Percentiles rank a stretch among this genome's conserved stretches.
These are phyloP conservation scores for Coniferiporia sulphurascens DNA, from an alignment of 1,284 basidiomycete genomes.

Conservation along the genomic window DNA sequence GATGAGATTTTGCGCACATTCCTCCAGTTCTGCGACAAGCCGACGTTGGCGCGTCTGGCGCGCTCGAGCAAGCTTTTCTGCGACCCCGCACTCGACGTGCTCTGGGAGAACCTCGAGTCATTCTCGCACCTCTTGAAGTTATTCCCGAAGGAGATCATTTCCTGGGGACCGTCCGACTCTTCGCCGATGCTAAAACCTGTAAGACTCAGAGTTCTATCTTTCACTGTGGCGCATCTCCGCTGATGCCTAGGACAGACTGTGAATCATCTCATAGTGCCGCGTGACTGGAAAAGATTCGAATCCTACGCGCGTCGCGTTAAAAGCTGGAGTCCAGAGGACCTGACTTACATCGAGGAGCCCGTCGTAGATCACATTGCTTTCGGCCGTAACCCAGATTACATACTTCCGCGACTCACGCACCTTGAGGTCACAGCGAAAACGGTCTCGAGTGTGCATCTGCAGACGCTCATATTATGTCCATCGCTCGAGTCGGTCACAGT, in stretches of 20 bases:
- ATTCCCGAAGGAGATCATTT: slow-evolving; percentile 9
- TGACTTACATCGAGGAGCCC: slow-evolving; percentile 16
- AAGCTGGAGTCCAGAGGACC: slow-evolving; percentile 15
- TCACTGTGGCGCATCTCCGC: background rate
- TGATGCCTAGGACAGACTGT: slow-evolving; percentile 2
- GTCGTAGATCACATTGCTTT: slow-evolving; percentile 19
- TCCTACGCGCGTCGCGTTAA: slow-evolving; percentile 14
- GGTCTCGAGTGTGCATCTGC: slow-evolving; percentile 17
- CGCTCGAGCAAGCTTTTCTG: slow-evolving; percentile 14
- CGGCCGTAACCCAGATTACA: slow-evolving; percentile 13
- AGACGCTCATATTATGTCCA: slow-evolving; percentile 15
- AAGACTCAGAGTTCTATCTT: background rate
- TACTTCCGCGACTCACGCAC: slow-evolving; percentile 14
- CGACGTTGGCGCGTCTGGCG: slow-evolving; percentile 12
- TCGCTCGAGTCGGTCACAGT: slow-evolving; percentile 16
- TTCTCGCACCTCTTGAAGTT: slow-evolving; percentile 14
- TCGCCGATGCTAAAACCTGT: slow-evolving; percentile 5
- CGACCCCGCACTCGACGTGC: slow-evolving; percentile 13
- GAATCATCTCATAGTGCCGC: slow-evolving; percentile 17
- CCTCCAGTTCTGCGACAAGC: slow-evolving; percentile 12
- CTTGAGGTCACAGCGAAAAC: slow-evolving; percentile 15
- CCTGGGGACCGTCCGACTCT: background rate
- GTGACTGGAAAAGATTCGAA: slow-evolving; percentile 18
- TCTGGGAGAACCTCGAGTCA: slow-evolving; percentile 16
- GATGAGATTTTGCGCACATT: slow-evolving; percentile 13